Evolutionary conservation across 371 early-diverging fungal species (phyloP), one percentile per base, ranked within the genome.

Genomic region (Mortierella sp.): DNA sequence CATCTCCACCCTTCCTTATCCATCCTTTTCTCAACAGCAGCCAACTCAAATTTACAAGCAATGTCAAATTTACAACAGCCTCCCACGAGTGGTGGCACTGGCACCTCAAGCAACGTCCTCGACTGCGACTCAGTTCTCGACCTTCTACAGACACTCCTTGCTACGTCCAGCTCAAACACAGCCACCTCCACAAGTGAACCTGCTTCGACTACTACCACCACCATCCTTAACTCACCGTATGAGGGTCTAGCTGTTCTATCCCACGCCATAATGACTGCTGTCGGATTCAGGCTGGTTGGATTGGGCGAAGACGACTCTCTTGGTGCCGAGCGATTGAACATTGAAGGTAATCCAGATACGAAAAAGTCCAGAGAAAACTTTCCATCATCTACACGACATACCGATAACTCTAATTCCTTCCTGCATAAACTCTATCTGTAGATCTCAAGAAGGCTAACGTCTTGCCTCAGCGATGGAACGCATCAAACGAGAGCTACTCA

Each of bases 241-340:
- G 93, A 92, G 67, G 88, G 88, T 0, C 75, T 91, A 1, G 86
- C 91, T 22, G 89, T 88, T 3, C 72, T 90, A 4, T 66, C 86
- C 2, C 92, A 93, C 64, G 87, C 90, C 22, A 87, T 87, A 52
- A 89, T 94, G 90, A 69, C 88, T 8, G 84, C 84, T 20, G 87
- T 91, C 6, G 93, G 92, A 2, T 92, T 90, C 62, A 69, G 86
- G 49, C 87, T 91, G 61, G 83, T 87, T 26, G 92, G 92, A 52
- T 65, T 93, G 16, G 90, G 93, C 32, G 93, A 92, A 63, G 87
- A 88, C 32, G 91, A 88, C 12, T 73, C 84, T 20, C 85, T 87
- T 78, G 87, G 85, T 77, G 76, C 68, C 55, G 59, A 47, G 2
- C 73, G 62, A 12, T 10, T 47, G 67, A 73, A 58, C 52, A 63